These are phyloP conservation scores for Cucumis melo DNA, from an alignment of 306 rosid genomes.

Conservation along the genomic window DNA sequence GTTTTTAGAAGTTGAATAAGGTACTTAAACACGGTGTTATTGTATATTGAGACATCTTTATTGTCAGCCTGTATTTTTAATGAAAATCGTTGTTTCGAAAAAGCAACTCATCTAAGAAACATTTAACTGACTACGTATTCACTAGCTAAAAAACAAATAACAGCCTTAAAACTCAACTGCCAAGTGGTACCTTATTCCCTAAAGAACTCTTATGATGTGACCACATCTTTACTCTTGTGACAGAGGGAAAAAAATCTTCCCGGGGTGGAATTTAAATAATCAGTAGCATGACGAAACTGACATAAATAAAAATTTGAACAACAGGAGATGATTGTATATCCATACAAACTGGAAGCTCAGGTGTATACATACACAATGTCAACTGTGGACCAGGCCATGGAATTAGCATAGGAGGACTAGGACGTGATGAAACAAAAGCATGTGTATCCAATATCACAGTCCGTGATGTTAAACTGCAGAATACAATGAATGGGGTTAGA, in stretches of 20 bases:
- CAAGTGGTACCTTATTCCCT: background rate
- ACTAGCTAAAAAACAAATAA: background rate
- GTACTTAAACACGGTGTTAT: background rate
- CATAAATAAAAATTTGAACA: background rate
- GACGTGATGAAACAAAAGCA: conserved; percentile 50
- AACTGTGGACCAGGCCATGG: conserved; percentile 98
- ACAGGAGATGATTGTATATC: conserved; percentile 95
- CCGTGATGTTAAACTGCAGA: conserved; percentile 34
- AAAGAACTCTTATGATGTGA: background rate
- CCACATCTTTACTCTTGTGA: background rate
- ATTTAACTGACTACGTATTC: background rate
- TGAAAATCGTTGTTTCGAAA: background rate
- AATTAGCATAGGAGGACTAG: conserved; percentile 80
- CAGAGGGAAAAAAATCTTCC: conserved; percentile 5
- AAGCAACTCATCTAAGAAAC: background rate
- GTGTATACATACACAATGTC: conserved; percentile 68
- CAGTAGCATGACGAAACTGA: background rate
- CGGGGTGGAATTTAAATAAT: conserved; percentile 13
- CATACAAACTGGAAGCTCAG: conserved; percentile 90
- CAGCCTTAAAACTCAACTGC: background rate
- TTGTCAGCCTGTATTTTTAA: background rate
- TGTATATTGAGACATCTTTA: background rate
- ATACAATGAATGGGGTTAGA: conserved; percentile 61
- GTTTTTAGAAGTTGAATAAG: background rate
- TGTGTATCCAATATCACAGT: conserved; percentile 72